Conservation (phyloP, 1,284 basidiomycete genomes). For the Cystobasidiaceae sp. region DNA sequence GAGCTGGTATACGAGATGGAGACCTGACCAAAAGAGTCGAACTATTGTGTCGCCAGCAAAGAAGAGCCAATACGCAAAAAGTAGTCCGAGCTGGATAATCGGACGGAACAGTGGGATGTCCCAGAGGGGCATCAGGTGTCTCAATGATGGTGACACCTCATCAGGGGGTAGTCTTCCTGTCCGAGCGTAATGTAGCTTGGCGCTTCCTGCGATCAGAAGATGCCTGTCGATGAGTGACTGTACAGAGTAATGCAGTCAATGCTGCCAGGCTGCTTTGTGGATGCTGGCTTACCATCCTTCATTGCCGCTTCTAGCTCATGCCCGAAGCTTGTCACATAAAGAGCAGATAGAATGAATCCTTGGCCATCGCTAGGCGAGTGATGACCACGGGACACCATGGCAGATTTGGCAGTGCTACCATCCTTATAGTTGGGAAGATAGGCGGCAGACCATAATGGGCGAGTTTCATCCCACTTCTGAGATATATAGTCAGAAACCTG, state of each 20-base stretch:
- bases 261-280: background rate
- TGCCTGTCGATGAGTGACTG: background rate
- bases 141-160: conserved; percentile 41
- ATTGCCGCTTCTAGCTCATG: conserved; percentile 42
- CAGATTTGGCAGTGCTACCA: conserved; percentile 36
- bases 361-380: conserved; percentile 44
- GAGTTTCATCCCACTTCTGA: conserved; percentile 40
- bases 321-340: conserved; percentile 42
- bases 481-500: conserved; percentile 33
- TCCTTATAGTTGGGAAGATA: conserved; percentile 42
- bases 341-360: conserved; percentile 43
- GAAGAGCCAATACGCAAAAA: conserved; percentile 35
- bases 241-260: background rate
- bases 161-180: conserved; percentile 34
- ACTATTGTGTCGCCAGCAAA: conserved; percentile 27
- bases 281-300: conserved; percentile 21
- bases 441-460: conserved; percentile 41
- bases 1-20: conserved; percentile 35
- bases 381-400: conserved; percentile 42
- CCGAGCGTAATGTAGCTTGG: conserved; percentile 13
- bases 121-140: conserved; percentile 39
- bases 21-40: conserved; percentile 35
- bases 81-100: background rate
- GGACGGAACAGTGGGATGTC: conserved; percentile 30
- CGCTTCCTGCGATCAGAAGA: background rate